Evolutionary conservation across 306 rosid genomes (phyloP).

Genomic region (Citrullus mucosospermus): DNA sequence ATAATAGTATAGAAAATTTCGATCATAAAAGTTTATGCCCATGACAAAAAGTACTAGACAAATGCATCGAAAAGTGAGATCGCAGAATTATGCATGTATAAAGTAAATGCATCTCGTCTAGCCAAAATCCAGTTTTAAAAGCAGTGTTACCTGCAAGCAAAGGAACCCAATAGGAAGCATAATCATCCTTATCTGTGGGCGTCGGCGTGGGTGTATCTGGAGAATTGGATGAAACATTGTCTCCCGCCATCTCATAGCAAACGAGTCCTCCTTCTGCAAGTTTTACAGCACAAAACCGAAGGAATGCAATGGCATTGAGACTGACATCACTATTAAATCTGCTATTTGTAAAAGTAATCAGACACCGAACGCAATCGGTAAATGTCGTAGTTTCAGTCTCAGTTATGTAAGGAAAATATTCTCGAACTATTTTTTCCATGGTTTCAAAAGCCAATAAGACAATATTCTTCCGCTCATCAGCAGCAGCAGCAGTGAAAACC

Average conservation of each 20-base stretch:
- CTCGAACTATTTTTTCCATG: slow-evolving; percentile 96
- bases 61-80: not conserved
- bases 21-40: not conserved
- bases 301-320: slow-evolving; percentile 99
- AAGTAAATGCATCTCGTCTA: not conserved
- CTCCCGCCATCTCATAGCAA: slow-evolving; percentile 44
- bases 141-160: slow-evolving; percentile 65
- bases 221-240: slow-evolving; percentile 31
- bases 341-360: slow-evolving; percentile 88
- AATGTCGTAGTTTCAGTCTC: slow-evolving; percentile 95
- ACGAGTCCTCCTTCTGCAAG: slow-evolving; percentile 98
- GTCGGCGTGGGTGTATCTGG: slow-evolving; percentile 25
- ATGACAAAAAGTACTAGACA: not conserved
- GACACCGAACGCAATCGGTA: slow-evolving; percentile 94
- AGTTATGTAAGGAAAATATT: slow-evolving; percentile 89
- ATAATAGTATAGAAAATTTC: not conserved
- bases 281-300: slow-evolving; percentile 94
- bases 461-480: slow-evolving; percentile 87
- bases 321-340: slow-evolving; percentile 95
- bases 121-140: slow-evolving; percentile 9
- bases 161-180: slow-evolving; percentile 79
- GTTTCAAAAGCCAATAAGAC: slow-evolving; percentile 94
- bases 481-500: slow-evolving; percentile 97
- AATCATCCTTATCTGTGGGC: slow-evolving; percentile 62
- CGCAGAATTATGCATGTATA: not conserved